phyloP scores from a whole-genome alignment of 2,329 filamentous ascomycete genomes.

The Paramyrothecium sp. region DNA sequence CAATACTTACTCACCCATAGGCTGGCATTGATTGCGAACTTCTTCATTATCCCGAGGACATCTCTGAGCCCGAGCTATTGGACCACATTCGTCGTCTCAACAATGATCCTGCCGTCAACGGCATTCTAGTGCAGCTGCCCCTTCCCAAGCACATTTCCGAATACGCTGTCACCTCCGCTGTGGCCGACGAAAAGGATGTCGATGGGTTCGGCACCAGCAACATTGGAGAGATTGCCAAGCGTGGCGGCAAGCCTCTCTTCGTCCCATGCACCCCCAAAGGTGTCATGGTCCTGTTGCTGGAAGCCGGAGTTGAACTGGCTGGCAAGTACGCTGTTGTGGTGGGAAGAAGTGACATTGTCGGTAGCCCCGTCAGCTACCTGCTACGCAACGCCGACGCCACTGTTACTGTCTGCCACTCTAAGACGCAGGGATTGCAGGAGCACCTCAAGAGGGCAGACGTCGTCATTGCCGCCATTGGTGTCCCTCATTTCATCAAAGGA shows the following conservation, averaged over 20 bases:
- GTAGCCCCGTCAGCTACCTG: conserved; percentile 93
- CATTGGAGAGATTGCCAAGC: conserved; percentile 96
- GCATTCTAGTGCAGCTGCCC: conserved; percentile 91
- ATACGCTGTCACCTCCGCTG: conserved; percentile 84
- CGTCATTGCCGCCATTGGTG: conserved; percentile 87
- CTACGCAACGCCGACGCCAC: conserved; percentile 95
- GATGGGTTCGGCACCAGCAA: conserved; percentile 94
- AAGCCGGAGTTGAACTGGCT: conserved; percentile 76
- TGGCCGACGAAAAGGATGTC: conserved; percentile 93
- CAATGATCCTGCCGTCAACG: conserved; percentile 82
- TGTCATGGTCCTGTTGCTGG: conserved; percentile 87
- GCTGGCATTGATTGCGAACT: conserved; percentile 88
- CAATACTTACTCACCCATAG: conserved; percentile 36
- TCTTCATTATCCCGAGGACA: conserved; percentile 77
- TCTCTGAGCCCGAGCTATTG: conserved; percentile 82
- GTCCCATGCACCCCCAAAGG: conserved; percentile 95
- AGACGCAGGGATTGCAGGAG: conserved; percentile 70
- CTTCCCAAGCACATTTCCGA: conserved; percentile 88
- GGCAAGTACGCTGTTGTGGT: conserved; percentile 95
- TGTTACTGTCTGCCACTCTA: conserved; percentile 93
- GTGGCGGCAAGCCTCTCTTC: conserved; percentile 85
- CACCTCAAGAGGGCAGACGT: conserved; percentile 85
- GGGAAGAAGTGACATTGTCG: conserved; percentile 94
- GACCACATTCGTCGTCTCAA: conserved; percentile 80
- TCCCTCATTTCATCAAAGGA: conserved; percentile 84